Evolutionary conservation across 331 rosid genomes (phyloP).

Genomic region (Malus hybrid): DNA sequence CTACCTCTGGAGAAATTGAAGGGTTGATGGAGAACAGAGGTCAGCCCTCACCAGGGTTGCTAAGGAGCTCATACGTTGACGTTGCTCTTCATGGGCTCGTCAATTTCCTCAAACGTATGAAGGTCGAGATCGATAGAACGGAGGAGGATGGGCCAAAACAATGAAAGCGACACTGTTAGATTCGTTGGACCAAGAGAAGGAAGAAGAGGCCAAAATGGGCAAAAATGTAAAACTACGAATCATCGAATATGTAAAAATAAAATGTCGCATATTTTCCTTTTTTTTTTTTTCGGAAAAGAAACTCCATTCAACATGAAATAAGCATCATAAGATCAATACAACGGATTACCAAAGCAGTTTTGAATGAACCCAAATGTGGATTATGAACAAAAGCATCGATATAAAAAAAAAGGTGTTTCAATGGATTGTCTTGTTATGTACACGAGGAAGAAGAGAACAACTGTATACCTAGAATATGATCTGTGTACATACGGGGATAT

Average conservation of each 20-base stretch:
- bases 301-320: not conserved
- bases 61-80: slow-evolving; percentile 26
- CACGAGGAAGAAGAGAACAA: not conserved
- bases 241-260: not conserved
- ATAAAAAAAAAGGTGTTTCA: not conserved
- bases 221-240: not conserved
- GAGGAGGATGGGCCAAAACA: not conserved
- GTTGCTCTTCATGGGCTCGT: slow-evolving; percentile 24
- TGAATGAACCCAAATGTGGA: not conserved
- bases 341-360: not conserved
- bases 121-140: not conserved
- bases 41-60: slow-evolving; percentile 43
- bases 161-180: not conserved
- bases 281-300: not conserved
- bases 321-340: not conserved
- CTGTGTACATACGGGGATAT: not conserved
- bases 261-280: not conserved
- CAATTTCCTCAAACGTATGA: slow-evolving; percentile 20
- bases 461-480: not conserved
- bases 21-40: slow-evolving; percentile 15
- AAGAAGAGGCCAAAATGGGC: not conserved
- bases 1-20: slow-evolving; percentile 15
- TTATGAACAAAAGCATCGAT: too few species aligned
- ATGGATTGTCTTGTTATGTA: not conserved
- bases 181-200: not conserved